phyloP scores from a whole-genome alignment of 2,329 filamentous ascomycete species.

The Juglanconis oblonga region DNA sequence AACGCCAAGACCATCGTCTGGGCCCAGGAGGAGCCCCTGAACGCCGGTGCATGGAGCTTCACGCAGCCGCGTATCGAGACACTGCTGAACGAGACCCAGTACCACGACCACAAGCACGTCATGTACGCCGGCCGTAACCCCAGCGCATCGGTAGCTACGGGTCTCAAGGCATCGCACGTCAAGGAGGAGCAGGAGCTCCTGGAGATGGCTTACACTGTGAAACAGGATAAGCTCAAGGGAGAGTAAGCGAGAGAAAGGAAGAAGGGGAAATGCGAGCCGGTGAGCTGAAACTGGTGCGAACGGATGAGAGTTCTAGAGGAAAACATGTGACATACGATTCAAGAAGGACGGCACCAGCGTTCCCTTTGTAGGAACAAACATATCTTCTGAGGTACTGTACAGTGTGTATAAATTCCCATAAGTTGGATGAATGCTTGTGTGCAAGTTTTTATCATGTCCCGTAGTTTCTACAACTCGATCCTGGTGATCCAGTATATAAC shows the following conservation, averaged over 20 bases:
- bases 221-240: slow-evolving; percentile 68
- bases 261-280: neutral
- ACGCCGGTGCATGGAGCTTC: slow-evolving; percentile 95
- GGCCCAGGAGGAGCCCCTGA: slow-evolving; percentile 96
- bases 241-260: slow-evolving; percentile 39
- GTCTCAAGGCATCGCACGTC: slow-evolving; percentile 80
- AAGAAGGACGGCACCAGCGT: slow-evolving; percentile 4
- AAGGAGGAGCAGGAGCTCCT: slow-evolving; percentile 91
- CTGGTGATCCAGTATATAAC: no score
- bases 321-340: neutral
- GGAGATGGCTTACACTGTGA: slow-evolving; percentile 61
- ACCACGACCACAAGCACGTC: slow-evolving; percentile 92
- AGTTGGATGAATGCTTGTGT: slow-evolving; percentile 14
- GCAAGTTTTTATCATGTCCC: neutral
- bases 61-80: slow-evolving; percentile 98
- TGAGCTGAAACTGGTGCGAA: no score
- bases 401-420: slow-evolving; percentile 11
- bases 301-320: neutral
- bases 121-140: slow-evolving; percentile 96
- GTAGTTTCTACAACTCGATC: no score
- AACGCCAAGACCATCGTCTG: slow-evolving; percentile 98
- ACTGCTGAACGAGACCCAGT: slow-evolving; percentile 84
- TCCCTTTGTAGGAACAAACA: slow-evolving; percentile 16
- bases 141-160: slow-evolving; percentile 90
- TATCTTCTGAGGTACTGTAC: slow-evolving; percentile 1